phyloP scores from a whole-genome alignment of 2,329 filamentous ascomycete species.

The Aspergillus quadricinctus region DNA sequence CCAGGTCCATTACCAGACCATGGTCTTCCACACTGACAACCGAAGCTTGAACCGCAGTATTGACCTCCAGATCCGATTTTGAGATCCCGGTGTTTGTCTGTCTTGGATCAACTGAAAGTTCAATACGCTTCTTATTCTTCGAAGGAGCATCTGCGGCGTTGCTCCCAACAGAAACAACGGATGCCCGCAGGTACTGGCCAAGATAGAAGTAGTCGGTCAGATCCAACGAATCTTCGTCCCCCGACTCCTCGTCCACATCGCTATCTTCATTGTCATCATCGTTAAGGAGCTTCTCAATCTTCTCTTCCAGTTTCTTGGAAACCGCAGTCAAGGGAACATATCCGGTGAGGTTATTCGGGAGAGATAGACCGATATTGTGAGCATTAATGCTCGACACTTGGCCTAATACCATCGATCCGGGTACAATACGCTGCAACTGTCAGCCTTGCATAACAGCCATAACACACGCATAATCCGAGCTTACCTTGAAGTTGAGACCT shows the following conservation, averaged over 20 bases:
- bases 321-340: slow-evolving; percentile 91
- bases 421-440: slow-evolving; percentile 64
- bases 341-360: slow-evolving; percentile 90
- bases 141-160: slow-evolving; percentile 44
- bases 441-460: slow-evolving; percentile 25
- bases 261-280: slow-evolving; percentile 56
- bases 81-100: slow-evolving; percentile 72
- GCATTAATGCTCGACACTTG: slow-evolving; percentile 77
- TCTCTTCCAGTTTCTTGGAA: slow-evolving; percentile 71
- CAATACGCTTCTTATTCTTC: slow-evolving; percentile 75
- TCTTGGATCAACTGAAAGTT: slow-evolving; percentile 76
- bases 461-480: slow-evolving; percentile 14
- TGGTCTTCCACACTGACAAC: slow-evolving; percentile 93
- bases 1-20: slow-evolving; percentile 88
- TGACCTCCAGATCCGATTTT: slow-evolving; percentile 66
- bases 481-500: slow-evolving; percentile 82
- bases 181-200: slow-evolving; percentile 84
- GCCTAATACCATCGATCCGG: slow-evolving; percentile 82
- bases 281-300: slow-evolving; percentile 64
- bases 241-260: slow-evolving; percentile 52
- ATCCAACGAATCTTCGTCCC: slow-evolving; percentile 59
- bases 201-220: slow-evolving; percentile 70
- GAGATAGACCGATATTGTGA: slow-evolving; percentile 71
- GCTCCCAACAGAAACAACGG: slow-evolving; percentile 73
- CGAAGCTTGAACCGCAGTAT: slow-evolving; percentile 79